Conservation (phyloP, 148 eudicot genomes). For the Persicaria maculosa region DNA sequence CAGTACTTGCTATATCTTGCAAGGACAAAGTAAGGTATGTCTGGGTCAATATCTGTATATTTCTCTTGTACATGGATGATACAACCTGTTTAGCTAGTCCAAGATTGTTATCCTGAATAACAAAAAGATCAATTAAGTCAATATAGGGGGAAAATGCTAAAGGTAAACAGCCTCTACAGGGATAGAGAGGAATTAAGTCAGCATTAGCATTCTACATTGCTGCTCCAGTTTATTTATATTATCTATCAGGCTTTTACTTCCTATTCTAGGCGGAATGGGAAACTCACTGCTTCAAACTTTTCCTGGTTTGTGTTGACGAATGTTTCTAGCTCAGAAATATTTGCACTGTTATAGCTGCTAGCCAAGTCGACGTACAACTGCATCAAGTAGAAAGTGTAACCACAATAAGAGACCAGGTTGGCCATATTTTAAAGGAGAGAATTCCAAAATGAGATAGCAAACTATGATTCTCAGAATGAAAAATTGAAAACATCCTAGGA, state of each 20-base stretch:
- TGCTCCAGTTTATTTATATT: neutral
- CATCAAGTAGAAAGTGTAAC: constrained; percentile 16
- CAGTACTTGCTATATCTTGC: constrained; percentile 78
- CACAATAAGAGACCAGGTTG: neutral
- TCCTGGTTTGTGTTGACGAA: constrained; percentile 48
- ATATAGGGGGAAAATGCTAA: neutral
- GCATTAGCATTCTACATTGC: neutral
- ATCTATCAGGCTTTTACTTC: neutral
- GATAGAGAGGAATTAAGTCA: neutral
- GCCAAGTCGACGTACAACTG: constrained; percentile 81
- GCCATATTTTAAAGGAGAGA: neutral
- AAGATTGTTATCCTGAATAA: constrained; percentile 66
- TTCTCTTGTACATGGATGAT: constrained; percentile 74
- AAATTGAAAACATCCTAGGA: neutral
- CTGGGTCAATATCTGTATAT: constrained; percentile 92
- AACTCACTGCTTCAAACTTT: constrained; percentile 70
- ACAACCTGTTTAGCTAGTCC: constrained; percentile 82
- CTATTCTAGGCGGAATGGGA: neutral
- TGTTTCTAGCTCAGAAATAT: constrained; percentile 54
- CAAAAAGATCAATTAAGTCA: neutral
- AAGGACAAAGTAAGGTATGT: constrained; percentile 90
- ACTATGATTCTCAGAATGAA: neutral
- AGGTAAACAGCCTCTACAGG: neutral
- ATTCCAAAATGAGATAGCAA: neutral
- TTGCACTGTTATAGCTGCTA: constrained; percentile 49